Evolutionary conservation across 2,329 filamentous ascomycete species (phyloP).

Genomic region (Lojkania enalia): DNA sequence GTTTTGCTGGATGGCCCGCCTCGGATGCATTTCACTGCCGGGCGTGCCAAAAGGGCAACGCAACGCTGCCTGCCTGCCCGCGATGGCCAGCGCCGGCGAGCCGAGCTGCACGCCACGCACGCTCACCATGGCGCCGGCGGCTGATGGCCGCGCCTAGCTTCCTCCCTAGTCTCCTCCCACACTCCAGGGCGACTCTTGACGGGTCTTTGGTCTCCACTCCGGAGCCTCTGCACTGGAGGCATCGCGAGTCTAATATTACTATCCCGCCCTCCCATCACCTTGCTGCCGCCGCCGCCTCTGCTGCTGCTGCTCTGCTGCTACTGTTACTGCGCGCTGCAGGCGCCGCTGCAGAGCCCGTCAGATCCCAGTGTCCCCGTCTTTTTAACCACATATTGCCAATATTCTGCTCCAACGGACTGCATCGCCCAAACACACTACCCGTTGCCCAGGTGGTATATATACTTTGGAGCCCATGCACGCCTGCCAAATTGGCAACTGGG

Average conservation of each 20-base stretch:
- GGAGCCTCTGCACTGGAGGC: no score
- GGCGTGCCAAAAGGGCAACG: background rate
- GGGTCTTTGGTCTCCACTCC: no score
- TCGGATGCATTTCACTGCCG: background rate
- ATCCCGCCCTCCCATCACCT: background rate
- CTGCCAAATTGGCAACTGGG: constrained; percentile 3
- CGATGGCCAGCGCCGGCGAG: background rate
- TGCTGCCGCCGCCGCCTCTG: no score
- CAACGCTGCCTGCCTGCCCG: background rate
- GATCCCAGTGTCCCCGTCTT: background rate
- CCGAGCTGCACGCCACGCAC: no score
- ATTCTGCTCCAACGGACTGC: background rate
- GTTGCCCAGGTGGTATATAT: no score
- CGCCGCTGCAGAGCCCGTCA: background rate
- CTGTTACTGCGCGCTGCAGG: background rate
- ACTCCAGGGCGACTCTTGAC: no score
- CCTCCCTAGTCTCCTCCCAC: no score
- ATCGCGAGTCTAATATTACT: no score
- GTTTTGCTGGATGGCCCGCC: no score
- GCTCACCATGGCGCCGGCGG: no score
- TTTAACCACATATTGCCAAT: constrained; percentile 9
- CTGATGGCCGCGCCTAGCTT: background rate
- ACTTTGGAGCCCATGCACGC: no score
- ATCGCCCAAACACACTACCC: background rate
- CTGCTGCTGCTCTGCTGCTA: background rate